Evolutionary conservation across 495 filamentous ascomycete genomes (phyloP).

Genomic region (Darksidea phi): DNA sequence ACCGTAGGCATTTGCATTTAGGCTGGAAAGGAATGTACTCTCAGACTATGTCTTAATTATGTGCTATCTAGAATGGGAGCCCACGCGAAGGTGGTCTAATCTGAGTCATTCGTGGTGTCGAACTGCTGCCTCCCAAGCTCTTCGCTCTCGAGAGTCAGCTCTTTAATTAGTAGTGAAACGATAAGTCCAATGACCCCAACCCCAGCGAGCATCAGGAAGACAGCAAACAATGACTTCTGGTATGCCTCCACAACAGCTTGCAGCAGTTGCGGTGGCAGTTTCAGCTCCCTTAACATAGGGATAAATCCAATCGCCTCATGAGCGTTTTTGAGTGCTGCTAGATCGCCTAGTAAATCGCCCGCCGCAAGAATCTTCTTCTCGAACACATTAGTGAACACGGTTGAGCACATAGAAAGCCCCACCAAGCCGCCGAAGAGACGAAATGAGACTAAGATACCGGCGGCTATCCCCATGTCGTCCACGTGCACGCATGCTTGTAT

Average conservation of each 20-base stretch:
- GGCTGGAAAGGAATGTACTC: no score
- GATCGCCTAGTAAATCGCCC: background rate
- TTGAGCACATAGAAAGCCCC: conserved; percentile 44
- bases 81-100: no score
- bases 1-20: no score
- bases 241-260: conserved; percentile 9
- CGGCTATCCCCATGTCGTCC: conserved; percentile 45
- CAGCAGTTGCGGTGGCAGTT: background rate
- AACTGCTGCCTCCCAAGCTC: conserved; percentile 18
- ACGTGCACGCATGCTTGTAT: conserved; percentile 46
- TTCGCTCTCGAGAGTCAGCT: conserved; percentile 12
- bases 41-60: no score
- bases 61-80: no score
- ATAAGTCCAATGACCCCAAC: conserved; percentile 4
- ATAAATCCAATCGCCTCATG: conserved; percentile 20
- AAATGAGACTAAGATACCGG: conserved; percentile 42
- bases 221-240: background rate
- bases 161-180: conserved; percentile 13
- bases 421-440: conserved; percentile 47
- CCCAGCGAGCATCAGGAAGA: conserved; percentile 13
- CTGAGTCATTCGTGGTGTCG: background rate
- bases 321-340: conserved; percentile 4
- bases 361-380: conserved; percentile 1
- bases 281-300: conserved; percentile 1
- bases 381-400: conserved; percentile 41